Evolutionary conservation across 768 basidiomycete genomes (phyloP), one percentile per base, ranked within the genome.

Genomic region (Pholiota microspora): DNA sequence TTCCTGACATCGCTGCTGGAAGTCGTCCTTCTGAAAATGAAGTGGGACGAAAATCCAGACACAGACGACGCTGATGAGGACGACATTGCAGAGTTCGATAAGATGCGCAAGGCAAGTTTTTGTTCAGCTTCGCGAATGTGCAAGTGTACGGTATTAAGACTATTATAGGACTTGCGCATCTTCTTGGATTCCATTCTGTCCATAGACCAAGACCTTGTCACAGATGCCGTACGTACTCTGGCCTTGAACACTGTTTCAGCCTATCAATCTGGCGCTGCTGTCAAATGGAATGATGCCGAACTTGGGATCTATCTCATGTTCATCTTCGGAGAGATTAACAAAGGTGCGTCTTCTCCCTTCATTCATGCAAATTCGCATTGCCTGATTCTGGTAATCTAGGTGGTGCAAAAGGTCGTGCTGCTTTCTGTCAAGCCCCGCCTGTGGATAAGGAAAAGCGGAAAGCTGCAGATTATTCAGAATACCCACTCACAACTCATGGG

Each of bases 281-380:
- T 97, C 31, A 81, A 89, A 56, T 98, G 97, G 97, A 85, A 93
- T 61, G 88, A 95, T 59, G 92, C 90, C 2, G 97, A 99, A 69
- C 79, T 98, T 16, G 94, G 92, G 0, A 75, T 96, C n/a, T 94
- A 94, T 68, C 78, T 98, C 23, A 85, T 98, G 8, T 98, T 86
- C 65, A 89, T 96, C 29, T 98, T 92, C 63, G 96, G 96, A 38
- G 94, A 97, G 68, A 84, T 96, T 60, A 86, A 84, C 69, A 96
- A 93, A 77, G 83, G 95, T 94, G 54, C 49, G 86, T 66, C 7
- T 35, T n/a, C n/a, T n/a, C n/a, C n/a, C n/a, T n/a, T n/a, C n/a
- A n/a, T n/a, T n/a, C n/a, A n/a, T n/a, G n/a, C n/a, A n/a, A n/a
- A n/a, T n/a, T 7, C 36, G 3, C 13, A 5, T 24, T 29, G 34